Conservation (phyloP, 2,329 filamentous ascomycete species). For the Xylaria sp. region DNA sequence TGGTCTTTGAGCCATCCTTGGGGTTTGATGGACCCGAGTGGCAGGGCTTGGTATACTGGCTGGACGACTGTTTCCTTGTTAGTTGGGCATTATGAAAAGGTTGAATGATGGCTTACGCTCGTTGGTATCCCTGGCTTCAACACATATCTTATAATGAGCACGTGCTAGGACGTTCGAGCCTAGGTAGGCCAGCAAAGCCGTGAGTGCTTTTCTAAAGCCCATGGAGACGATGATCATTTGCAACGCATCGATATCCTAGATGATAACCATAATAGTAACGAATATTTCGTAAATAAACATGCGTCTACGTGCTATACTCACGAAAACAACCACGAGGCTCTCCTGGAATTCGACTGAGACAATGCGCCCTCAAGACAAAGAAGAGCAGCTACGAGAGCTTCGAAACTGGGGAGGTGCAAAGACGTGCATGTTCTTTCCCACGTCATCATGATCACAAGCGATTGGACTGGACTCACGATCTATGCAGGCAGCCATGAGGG, state of each 20-base stretch:
- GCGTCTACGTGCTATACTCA: not conserved
- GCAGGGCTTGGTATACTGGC: conserved; percentile 26
- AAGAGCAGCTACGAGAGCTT: not conserved
- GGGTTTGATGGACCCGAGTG: conserved; percentile 29
- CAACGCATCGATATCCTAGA: conserved; percentile 1
- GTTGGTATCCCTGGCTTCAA: conserved; percentile 1
- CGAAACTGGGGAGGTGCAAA: not conserved
- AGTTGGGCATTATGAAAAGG: conserved; percentile 1
- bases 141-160: conserved; percentile 5
- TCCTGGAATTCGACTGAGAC: too few species aligned
- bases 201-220: conserved; percentile 2
- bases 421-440: not conserved
- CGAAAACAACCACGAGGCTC: not conserved
- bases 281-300: not conserved
- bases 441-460: not conserved
- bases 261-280: not conserved
- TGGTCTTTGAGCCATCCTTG: conserved; percentile 30
- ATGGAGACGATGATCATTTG: conserved; percentile 7
- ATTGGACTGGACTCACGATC: not conserved
- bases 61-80: conserved; percentile 25
- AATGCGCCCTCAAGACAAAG: not conserved
- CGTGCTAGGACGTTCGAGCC: conserved; percentile 8
- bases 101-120: conserved; percentile 9
- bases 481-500: not conserved
- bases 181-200: conserved; percentile 10